Conservation (phyloP, 345 rosid species). For the Cochlearia excelsa region DNA sequence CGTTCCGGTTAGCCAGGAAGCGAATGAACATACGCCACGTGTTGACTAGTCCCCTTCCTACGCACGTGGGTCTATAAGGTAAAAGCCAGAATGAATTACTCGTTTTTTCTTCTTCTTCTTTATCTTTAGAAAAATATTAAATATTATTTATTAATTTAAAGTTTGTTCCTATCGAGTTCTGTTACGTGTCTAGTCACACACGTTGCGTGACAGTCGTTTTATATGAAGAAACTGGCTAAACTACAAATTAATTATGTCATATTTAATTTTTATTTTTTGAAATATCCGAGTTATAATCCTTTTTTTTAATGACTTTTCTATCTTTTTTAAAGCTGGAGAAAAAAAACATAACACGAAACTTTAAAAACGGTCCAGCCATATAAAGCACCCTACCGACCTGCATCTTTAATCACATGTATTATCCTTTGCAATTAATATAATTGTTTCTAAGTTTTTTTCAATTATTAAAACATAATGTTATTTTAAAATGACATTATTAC, state of each 20-base stretch:
- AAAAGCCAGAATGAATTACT: slow-evolving; percentile 32
- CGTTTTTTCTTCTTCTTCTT: not conserved
- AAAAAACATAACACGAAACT: slow-evolving; percentile 22
- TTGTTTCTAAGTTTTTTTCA: not conserved
- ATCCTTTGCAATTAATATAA: slow-evolving; percentile 23
- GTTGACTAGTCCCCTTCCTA: slow-evolving; percentile 14
- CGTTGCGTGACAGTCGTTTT: slow-evolving; percentile 37
- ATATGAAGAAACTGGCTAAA: slow-evolving; percentile 31
- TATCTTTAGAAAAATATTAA: too few relatives aligned
- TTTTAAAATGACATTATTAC: too few relatives aligned
- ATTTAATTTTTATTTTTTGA: not conserved
- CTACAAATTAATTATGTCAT: slow-evolving; percentile 19
- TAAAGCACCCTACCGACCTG: slow-evolving; percentile 32
- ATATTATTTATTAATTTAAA: not conserved
- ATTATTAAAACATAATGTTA: too few relatives aligned
- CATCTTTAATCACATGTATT: slow-evolving; percentile 35
- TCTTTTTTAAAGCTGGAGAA: slow-evolving; percentile 23
- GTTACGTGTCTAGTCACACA: slow-evolving; percentile 35
- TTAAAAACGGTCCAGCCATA: slow-evolving; percentile 35
- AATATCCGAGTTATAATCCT: not conserved
- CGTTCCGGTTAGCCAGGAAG: slow-evolving; percentile 17
- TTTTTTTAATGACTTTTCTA: slow-evolving; percentile 8
- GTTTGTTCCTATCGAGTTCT: slow-evolving; percentile 27
- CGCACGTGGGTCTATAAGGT: slow-evolving; percentile 40
- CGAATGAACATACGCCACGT: slow-evolving; percentile 30